Evolutionary conservation across 2,329 filamentous ascomycete genomes (phyloP).

Genomic region (Davidsoniella eucalypti): DNA sequence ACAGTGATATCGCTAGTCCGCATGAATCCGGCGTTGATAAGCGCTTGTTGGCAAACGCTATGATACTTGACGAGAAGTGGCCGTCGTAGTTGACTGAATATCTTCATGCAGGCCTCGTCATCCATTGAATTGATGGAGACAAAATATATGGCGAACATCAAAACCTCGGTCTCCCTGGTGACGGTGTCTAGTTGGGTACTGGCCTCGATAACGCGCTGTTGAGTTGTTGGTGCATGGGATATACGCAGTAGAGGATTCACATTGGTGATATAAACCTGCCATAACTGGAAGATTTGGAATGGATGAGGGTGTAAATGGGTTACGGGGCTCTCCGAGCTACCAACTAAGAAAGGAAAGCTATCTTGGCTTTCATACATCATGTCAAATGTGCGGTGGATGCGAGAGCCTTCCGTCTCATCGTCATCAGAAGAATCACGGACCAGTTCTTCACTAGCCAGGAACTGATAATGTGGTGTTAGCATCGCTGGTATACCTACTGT

Average conservation of each 20-base stretch:
- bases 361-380: constrained; percentile 39
- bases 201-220: constrained; percentile 47
- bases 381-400: constrained; percentile 42
- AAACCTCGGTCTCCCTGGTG: constrained; percentile 40
- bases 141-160: constrained; percentile 52
- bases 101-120: constrained; percentile 36
- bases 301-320: constrained; percentile 34
- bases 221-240: constrained; percentile 48
- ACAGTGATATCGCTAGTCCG: constrained; percentile 46
- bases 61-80: constrained; percentile 37
- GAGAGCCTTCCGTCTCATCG: constrained; percentile 30
- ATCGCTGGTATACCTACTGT: not conserved
- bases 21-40: constrained; percentile 51
- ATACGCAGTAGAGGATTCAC: constrained; percentile 54
- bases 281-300: constrained; percentile 46
- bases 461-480: constrained; percentile 21
- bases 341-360: constrained; percentile 41
- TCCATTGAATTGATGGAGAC: constrained; percentile 41
- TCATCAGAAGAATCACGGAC: constrained; percentile 40
- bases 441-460: constrained; percentile 31
- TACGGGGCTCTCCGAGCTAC: constrained; percentile 26
- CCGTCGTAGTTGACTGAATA: constrained; percentile 36
- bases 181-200: constrained; percentile 30
- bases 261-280: constrained; percentile 55
- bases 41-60: constrained; percentile 43